These are phyloP conservation scores for Neocallimastix lanati DNA, from an alignment of 192 early-diverging fungal genomes.

Conservation along the genomic window DNA sequence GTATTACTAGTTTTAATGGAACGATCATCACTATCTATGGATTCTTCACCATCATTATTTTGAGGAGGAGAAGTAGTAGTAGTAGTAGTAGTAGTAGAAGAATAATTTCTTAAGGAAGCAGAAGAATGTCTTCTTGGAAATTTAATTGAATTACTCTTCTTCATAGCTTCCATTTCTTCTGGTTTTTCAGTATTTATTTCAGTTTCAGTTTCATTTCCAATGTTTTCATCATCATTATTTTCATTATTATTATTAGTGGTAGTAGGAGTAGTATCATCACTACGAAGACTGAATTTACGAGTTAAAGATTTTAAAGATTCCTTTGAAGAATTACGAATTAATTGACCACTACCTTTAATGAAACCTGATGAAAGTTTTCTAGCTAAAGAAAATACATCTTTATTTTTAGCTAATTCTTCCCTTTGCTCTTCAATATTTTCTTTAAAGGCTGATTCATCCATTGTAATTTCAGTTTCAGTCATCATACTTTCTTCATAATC, in stretches of 20 bases:
- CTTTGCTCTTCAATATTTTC: neutral
- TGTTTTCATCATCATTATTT: too few species aligned
- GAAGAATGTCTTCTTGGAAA: neutral
- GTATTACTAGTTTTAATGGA: neutral
- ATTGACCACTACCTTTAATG: neutral
- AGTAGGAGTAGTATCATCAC: neutral
- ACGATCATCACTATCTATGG: neutral
- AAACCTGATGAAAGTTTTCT: neutral
- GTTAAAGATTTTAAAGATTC: neutral
- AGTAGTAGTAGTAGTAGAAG: too few species aligned
- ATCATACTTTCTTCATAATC: neutral
- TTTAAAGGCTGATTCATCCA: neutral
- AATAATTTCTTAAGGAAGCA: neutral
- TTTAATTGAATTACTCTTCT: neutral
- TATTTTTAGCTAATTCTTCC: neutral
- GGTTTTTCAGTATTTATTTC: neutral
- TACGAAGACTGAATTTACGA: neutral
- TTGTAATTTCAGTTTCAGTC: neutral
- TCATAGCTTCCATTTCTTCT: neutral
- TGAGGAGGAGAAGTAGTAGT: too few species aligned
- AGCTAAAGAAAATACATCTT: neutral
- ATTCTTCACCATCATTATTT: neutral
- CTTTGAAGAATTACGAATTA: neutral
- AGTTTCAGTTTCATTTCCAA: too few species aligned
- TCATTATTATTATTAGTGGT: too few species aligned